Percentiles rank a stretch among this genome's conserved stretches.
Evolutionary conservation across 2,329 filamentous ascomycete species (phyloP).

Genomic region (Sarocladium oryzae): DNA sequence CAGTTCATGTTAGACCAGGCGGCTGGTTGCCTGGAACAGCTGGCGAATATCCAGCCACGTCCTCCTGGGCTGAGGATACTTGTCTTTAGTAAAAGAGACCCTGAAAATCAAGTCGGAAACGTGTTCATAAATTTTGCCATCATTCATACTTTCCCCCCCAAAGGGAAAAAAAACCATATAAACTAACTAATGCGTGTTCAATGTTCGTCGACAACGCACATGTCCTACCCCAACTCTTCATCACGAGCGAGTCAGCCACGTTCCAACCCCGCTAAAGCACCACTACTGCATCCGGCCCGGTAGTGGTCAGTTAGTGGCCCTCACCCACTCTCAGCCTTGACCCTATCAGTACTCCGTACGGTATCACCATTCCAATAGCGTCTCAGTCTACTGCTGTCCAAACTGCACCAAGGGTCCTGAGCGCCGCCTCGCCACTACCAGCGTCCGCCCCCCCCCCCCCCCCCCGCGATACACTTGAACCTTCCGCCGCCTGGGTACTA

Average conservation of each 20-base stretch:
- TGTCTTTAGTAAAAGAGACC: neutral
- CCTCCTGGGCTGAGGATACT: neutral
- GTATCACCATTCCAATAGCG: neutral
- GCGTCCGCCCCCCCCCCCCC: neutral
- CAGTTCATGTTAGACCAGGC: too few relatives aligned
- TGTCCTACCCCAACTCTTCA: too few relatives aligned
- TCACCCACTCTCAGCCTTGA: neutral
- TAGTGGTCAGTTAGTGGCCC: neutral
- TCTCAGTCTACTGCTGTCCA: neutral
- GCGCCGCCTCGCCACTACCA: neutral
- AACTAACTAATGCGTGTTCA: too few relatives aligned
- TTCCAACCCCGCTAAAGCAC: neutral
- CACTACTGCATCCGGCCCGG: conserved; percentile 2
- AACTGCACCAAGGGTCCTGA: neutral
- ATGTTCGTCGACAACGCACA: too few relatives aligned
- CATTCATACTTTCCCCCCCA: neutral
- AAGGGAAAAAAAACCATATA: too few relatives aligned
- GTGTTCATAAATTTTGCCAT: neutral
- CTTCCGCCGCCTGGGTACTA: neutral
- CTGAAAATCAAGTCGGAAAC: neutral
- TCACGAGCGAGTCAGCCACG: neutral
- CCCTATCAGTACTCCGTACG: neutral
- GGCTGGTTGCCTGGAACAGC: too few relatives aligned
- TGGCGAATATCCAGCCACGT: too few relatives aligned
- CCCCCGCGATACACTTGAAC: neutral